Evolutionary conservation across 805 yeast genomes (phyloP).

Genomic region (Candida vaughaniae): DNA sequence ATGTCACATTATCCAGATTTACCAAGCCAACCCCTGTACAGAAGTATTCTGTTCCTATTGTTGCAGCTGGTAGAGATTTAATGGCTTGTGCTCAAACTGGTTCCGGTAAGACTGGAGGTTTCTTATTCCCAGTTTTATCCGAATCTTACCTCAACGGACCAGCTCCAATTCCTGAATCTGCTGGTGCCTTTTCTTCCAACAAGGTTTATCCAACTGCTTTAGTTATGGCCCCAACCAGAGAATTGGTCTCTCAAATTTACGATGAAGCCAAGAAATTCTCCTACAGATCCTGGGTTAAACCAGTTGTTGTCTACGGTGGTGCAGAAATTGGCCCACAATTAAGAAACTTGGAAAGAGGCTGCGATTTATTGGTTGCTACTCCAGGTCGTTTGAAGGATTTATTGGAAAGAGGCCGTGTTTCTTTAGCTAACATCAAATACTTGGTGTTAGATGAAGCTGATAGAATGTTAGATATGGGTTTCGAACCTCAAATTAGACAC

Average conservation of each 20-base stretch:
- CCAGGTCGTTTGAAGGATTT: constrained; percentile 98
- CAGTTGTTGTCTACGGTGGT: constrained; percentile 98
- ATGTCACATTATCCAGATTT: constrained; percentile 85
- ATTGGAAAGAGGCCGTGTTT: constrained; percentile 91
- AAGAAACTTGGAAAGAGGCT: constrained; percentile 86
- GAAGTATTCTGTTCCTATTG: constrained; percentile 90
- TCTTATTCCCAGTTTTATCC: constrained; percentile 94
- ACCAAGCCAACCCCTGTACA: constrained; percentile 96
- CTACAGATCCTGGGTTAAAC: constrained; percentile 97
- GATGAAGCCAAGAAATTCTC: constrained; percentile 95
- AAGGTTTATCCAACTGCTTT: constrained; percentile 93
- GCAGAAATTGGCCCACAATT: constrained; percentile 88
- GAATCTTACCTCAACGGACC: constrained; percentile 91
- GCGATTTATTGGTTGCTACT: constrained; percentile 95
- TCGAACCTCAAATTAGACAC: constrained; percentile 98
- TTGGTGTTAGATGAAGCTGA: constrained; percentile 98
- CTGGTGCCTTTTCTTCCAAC: constrained; percentile 56
- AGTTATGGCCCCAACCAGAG: constrained; percentile 98
- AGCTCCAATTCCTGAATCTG: constrained; percentile 50
- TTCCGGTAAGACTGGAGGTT: constrained; percentile 99
- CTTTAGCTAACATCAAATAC: constrained; percentile 85
- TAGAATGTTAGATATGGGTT: constrained; percentile 99
- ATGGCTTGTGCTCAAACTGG: constrained; percentile 99
- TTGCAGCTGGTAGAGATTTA: constrained; percentile 83
- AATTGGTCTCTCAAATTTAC: constrained; percentile 92